Evolutionary conservation across 495 filamentous ascomycete genomes (phyloP).

Genomic region (Neurospora cerealis): DNA sequence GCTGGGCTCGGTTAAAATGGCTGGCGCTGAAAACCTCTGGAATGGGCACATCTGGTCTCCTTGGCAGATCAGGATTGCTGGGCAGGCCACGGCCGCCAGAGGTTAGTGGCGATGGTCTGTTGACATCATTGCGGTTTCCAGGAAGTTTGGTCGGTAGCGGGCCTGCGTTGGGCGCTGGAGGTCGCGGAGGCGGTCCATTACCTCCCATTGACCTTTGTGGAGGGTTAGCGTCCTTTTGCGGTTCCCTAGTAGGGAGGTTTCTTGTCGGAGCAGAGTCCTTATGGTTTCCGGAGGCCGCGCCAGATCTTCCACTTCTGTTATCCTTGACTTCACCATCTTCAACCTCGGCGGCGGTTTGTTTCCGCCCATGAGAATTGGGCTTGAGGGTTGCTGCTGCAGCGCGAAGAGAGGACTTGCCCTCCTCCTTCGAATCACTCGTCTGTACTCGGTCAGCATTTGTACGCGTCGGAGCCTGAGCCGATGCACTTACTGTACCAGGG

Average conservation of each 20-base stretch:
- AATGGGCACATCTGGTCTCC: constrained; percentile 34
- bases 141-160: constrained; percentile 4
- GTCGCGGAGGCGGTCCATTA: background rate
- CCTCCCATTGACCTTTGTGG: constrained; percentile 1
- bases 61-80: constrained; percentile 31
- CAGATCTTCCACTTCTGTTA: constrained; percentile 30
- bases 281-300: constrained; percentile 16
- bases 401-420: constrained; percentile 24
- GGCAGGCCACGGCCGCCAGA: constrained; percentile 25
- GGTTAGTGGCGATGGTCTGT: constrained; percentile 26
- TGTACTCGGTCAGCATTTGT: constrained; percentile 17
- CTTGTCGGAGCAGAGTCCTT: constrained; percentile 4
- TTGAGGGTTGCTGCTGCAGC: constrained; percentile 39
- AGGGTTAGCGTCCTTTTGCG: constrained; percentile 5
- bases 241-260: constrained; percentile 9
- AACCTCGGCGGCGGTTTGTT: constrained; percentile 43
- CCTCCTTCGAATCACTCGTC: constrained; percentile 30
- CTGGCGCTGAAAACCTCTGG: constrained; percentile 27
- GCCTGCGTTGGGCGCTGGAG: constrained; percentile 8
- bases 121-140: constrained; percentile 17
- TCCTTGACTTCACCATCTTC: constrained; percentile 77
- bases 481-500: constrained; percentile 35
- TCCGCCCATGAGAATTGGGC: constrained; percentile 21
- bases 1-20: constrained; percentile 25
- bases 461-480: constrained; percentile 18